Percentiles rank a stretch among this genome's conserved stretches.
Conservation (phyloP, 2,329 filamentous ascomycete genomes). For the Byssoonygena ceratinophila region DNA sequence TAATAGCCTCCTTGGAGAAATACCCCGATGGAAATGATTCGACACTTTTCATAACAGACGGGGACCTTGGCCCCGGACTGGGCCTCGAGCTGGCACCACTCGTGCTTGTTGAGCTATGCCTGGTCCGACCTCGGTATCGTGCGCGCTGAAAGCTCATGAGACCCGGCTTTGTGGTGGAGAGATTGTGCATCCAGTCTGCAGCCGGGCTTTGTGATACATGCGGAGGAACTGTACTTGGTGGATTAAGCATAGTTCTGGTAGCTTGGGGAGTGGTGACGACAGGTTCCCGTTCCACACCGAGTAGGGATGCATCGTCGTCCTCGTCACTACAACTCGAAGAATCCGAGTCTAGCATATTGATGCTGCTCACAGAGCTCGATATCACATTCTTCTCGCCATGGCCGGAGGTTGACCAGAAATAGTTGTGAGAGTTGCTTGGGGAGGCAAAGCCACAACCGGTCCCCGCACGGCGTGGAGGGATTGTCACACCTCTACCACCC, state of each 20-base stretch:
- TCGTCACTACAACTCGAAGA: slow-evolving; percentile 61
- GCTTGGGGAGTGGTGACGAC: slow-evolving; percentile 77
- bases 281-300: slow-evolving; percentile 60
- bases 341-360: slow-evolving; percentile 68
- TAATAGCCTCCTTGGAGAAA: slow-evolving; percentile 43
- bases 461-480: slow-evolving; percentile 44
- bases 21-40: slow-evolving; percentile 45
- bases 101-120: slow-evolving; percentile 58
- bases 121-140: slow-evolving; percentile 48
- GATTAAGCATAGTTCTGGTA: slow-evolving; percentile 43
- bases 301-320: slow-evolving; percentile 49
- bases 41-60: slow-evolving; percentile 52
- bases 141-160: slow-evolving; percentile 67
- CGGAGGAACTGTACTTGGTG: slow-evolving; percentile 38
- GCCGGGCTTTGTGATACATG: slow-evolving; percentile 43
- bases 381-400: slow-evolving; percentile 58
- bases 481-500: slow-evolving; percentile 54
- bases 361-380: slow-evolving; percentile 72
- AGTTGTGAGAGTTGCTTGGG: slow-evolving; percentile 48
- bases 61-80: slow-evolving; percentile 64
- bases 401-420: slow-evolving; percentile 56
- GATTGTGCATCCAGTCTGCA: slow-evolving; percentile 53
- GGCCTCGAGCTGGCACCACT: slow-evolving; percentile 59
- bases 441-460: slow-evolving; percentile 47
- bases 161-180: slow-evolving; percentile 62